Percentiles rank a stretch among this genome's conserved stretches.
Conservation (phyloP, 306 rosid genomes). For the Castanea crenata region DNA sequence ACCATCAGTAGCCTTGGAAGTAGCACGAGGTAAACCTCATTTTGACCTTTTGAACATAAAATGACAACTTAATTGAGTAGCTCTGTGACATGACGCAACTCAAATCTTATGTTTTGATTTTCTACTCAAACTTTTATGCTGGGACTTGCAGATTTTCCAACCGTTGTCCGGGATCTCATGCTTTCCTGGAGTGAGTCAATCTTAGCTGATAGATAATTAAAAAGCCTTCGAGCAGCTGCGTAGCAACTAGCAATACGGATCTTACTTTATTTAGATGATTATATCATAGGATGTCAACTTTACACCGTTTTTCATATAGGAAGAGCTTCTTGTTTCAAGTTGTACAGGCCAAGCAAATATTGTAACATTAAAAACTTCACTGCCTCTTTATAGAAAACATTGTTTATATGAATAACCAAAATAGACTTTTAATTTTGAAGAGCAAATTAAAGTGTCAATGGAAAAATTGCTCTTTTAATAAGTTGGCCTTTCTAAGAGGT, state of each 20-base stretch:
- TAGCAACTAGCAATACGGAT: conserved; percentile 19
- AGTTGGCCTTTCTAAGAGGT: too few relatives aligned
- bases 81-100: conserved; percentile 10
- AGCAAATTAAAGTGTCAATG: not conserved
- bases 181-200: conserved; percentile 86
- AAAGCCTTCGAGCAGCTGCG: conserved; percentile 30
- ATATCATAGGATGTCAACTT: conserved; percentile 26
- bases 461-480: too few relatives aligned
- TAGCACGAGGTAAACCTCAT: conserved; percentile 66
- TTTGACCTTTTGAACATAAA: not conserved
- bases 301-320: not conserved
- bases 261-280: conserved; percentile 33
- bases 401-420: conserved; percentile 16
- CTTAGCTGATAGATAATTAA: conserved; percentile 62
- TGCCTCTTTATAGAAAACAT: conserved; percentile 30
- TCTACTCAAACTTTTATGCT: not conserved
- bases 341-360: conserved; percentile 26
- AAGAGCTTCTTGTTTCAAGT: conserved; percentile 18
- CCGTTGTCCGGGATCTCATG: conserved; percentile 69
- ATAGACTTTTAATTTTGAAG: conserved; percentile 14
- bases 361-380: conserved; percentile 18
- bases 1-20: conserved; percentile 81
- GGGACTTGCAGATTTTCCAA: conserved; percentile 62
- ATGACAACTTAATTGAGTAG: not conserved
- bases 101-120: not conserved